Evolutionary conservation across 2,329 filamentous ascomycete species (phyloP), one percentile per base, ranked within the genome.

Genomic region (Lecanicillium sp.): DNA sequence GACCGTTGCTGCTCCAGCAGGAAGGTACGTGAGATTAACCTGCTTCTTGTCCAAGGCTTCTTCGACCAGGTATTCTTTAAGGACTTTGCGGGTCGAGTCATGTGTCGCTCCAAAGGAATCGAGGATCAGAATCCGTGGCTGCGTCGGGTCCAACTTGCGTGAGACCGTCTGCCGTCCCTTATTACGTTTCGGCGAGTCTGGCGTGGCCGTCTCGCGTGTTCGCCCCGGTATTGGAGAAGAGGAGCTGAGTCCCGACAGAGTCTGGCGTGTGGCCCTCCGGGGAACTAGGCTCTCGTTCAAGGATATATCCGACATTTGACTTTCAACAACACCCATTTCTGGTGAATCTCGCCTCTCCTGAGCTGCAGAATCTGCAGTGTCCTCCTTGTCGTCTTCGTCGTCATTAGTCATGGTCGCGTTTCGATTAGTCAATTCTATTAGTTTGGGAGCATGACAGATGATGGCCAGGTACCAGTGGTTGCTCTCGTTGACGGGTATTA

Each of bases 401-500:
- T 25, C 22, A 25, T 25, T 25, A 25, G 11, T 25, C 22, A 11
- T 25, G 11, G 22, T 25, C 22, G 22, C 22, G 22, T 25, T 11
- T 25, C 22, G 22, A 7, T 25, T 25, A 6, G 22, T 25, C 22
- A 25, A 7, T 25, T 25, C 22, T 25, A 25, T 25, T 17, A 77
- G 53, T 17, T 72, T 79, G 4, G 78, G 74, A 3, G 90, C 72
- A 52, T 98, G 95, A 72, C 87, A 95, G 37, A 98, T 90, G 40
- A 98, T 90, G 12, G 87, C 88, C 47, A 97, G 68, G 60, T 92
- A 97, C 92, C 94, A 98, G 59, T 98, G 92, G 2, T 70, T 64
- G 48, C 78, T 69, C 55, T 96, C 85, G 51, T 95, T 94, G 57
- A 98, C 87, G 0, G 92, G 92, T 6, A 98, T 84, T 10, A 97